phyloP scores from a whole-genome alignment of 495 filamentous ascomycete species.

The Neurospora sp. region DNA sequence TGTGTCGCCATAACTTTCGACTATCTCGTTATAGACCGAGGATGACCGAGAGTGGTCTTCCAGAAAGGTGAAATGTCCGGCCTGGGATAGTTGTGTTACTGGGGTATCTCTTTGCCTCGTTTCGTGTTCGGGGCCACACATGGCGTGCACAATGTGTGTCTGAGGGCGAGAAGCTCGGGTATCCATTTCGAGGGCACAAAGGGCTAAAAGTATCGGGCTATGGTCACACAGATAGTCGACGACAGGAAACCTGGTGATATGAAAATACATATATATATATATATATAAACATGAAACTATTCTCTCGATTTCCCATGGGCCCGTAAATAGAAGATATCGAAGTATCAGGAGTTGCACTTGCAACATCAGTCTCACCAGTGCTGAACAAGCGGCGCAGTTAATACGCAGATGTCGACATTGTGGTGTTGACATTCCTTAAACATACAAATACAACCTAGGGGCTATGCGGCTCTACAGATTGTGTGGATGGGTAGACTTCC shows the following conservation, averaged over 20 bases:
- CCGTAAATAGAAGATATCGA: neutral
- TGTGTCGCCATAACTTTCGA: neutral
- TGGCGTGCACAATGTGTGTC: neutral
- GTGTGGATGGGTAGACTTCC: neutral
- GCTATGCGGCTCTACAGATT: neutral
- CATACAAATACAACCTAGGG: neutral
- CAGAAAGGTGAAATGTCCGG: neutral
- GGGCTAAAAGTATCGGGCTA: neutral
- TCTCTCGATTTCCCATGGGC: neutral
- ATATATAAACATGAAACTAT: neutral
- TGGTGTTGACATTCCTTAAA: neutral
- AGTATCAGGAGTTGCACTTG: neutral
- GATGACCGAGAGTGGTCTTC: neutral
- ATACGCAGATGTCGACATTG: neutral
- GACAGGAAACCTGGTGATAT: neutral
- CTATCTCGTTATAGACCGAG: neutral
- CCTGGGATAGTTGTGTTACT: neutral
- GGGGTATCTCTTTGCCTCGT: neutral
- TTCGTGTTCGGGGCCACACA: neutral
- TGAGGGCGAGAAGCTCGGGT: neutral
- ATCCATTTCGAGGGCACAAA: neutral
- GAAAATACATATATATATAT: neutral
- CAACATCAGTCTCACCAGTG: neutral
- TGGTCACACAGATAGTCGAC: neutral
- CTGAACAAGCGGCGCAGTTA: neutral